Base-by-base conservation (phyloP, 352 stramenopile genomes). In the Blastocystis sp. region DNA sequence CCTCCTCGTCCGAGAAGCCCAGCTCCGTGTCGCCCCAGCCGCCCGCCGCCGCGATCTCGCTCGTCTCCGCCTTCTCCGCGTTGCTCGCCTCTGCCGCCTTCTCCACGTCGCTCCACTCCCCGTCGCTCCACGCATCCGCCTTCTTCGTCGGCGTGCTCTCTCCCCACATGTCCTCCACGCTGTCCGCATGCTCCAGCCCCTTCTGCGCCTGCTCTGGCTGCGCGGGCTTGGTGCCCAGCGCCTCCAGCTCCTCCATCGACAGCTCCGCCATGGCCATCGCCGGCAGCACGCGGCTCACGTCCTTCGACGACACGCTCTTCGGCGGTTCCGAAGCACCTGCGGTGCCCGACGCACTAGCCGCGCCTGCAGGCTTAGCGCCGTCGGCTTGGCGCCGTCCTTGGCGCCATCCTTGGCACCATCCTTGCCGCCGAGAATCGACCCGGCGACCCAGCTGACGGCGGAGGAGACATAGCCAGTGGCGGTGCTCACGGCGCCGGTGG, bases 241-340 rank as follows among this genome's bases (percentile, higher is more conserved):
- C 17, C 38, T 84, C 74, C 74, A 84, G 43, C 53, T 84, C 53
- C n/a, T 84, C 74, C 40, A 84, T n/a, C 74, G 74, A 84, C 38
- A 84, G 38, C 11, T 84, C 74, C 60, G 43, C 34, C 40, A 11
- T 67, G 1, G 56, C 10, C 2, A 56, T 2, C 21, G 53, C 17
- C 61, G 74, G 74, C 53, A 84, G 53, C 19, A 84, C 74, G 28
- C 23, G 23, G 41, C 45, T 84, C 74, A 84, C 74, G 19, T 38
- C 56, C 40, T 84, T 67, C 45, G 60, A 28, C 38, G 53, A 45
- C 34, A 69, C 74, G 41, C 45, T 84, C 17, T 28, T 64, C 19
- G 23, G 52, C 17, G 38, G 43, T 34, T 17, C 69, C 14, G 62
- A 19, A 40, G 43, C 17, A 10, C 19, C 19, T 11, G 66, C 21